phyloP scores from a whole-genome alignment of 192 early-diverging fungal genomes.

The Backusella tarrabulga region DNA sequence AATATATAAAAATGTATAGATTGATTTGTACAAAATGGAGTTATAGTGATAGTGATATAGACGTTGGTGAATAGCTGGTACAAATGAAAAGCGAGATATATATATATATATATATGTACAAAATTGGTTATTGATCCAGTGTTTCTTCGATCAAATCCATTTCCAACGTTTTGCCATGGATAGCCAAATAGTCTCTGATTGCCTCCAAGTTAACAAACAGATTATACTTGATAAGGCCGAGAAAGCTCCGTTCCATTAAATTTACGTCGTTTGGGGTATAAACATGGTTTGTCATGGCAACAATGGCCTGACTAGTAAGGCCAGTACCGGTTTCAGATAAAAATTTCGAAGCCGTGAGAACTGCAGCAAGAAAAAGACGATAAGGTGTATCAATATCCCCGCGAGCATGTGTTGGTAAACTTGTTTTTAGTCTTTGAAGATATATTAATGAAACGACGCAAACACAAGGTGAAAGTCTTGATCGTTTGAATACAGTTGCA shows the following conservation, averaged over 20 bases:
- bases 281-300: conserved; percentile 46
- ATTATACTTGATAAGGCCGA: conserved; percentile 54
- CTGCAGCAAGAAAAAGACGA: conserved; percentile 66
- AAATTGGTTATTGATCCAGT: conserved; percentile 19
- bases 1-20: neutral
- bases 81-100: neutral
- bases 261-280: conserved; percentile 57
- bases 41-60: neutral
- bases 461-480: conserved; percentile 33
- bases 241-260: conserved; percentile 56
- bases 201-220: conserved; percentile 52
- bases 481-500: conserved; percentile 25
- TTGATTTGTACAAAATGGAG: conserved; percentile 4
- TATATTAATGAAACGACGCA: conserved; percentile 65
- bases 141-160: conserved; percentile 34
- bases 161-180: conserved; percentile 35
- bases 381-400: conserved; percentile 73
- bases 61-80: neutral
- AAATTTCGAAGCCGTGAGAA: conserved; percentile 71
- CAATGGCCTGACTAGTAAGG: conserved; percentile 34
- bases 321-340: conserved; percentile 45
- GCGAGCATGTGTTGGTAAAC: conserved; percentile 59
- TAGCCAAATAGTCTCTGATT: conserved; percentile 39
- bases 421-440: conserved; percentile 63
- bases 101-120: neutral